Evolutionary conservation across 352 stramenopile species (phyloP).

Genomic region (Pythium graminicola): DNA sequence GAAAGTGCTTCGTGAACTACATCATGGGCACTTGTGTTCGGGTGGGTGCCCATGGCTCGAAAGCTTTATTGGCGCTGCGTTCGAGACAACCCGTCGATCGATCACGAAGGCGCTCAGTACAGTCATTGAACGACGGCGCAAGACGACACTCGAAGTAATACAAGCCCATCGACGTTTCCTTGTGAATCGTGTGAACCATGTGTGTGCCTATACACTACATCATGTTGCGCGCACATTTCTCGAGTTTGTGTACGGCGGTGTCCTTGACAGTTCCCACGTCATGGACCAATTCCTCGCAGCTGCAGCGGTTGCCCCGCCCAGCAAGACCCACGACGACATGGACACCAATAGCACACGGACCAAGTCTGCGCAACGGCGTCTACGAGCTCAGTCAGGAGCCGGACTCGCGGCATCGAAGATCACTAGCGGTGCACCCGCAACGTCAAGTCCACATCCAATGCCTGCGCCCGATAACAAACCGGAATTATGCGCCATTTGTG

Average conservation of each 20-base stretch:
- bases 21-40: constrained; percentile 69
- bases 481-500: not conserved
- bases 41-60: constrained; percentile 68
- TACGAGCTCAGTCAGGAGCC: constrained; percentile 42
- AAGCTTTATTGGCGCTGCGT: constrained; percentile 72
- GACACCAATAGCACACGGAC: constrained; percentile 17
- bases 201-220: constrained; percentile 32
- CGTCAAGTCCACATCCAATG: constrained; percentile 25
- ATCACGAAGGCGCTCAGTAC: no score
- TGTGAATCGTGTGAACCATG: constrained; percentile 53
- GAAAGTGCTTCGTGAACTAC: constrained; percentile 46
- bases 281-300: constrained; percentile 22
- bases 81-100: constrained; percentile 40
- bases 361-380: constrained; percentile 13
- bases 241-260: constrained; percentile 58
- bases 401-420: constrained; percentile 27
- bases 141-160: constrained; percentile 47
- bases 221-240: constrained; percentile 41
- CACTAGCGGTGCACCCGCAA: constrained; percentile 12
- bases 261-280: constrained; percentile 40
- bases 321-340: constrained; percentile 27
- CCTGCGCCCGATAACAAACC: constrained; percentile 5
- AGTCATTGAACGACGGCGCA: no score
- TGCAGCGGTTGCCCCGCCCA: constrained; percentile 1
- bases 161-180: no score